Percentiles rank a stretch among this genome's conserved stretches.
phyloP scores from a whole-genome alignment of 345 rosid genomes.

The Populus tremula region DNA sequence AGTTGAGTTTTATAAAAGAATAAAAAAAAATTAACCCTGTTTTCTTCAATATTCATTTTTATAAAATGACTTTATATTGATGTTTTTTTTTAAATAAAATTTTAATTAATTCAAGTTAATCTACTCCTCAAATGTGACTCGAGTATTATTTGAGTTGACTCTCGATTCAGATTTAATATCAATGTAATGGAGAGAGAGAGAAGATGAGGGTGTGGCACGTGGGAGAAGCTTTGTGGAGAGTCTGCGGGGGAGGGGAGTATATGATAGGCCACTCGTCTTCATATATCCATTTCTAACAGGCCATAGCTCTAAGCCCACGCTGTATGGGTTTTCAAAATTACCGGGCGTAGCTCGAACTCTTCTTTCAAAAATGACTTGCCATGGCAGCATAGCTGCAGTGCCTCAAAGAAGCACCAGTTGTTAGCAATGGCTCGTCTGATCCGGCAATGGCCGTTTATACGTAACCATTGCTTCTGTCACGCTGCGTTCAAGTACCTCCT shows the following conservation, averaged over 20 bases:
- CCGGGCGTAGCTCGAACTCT: not conserved
- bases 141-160: no score
- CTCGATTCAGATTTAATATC: no score
- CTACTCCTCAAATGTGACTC: no score
- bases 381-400: not conserved
- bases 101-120: no score
- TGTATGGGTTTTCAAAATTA: not conserved
- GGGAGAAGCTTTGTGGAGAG: no score
- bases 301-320: not conserved
- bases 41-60: no score
- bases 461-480: constrained; percentile 12
- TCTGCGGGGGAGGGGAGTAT: not conserved
- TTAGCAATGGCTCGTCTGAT: constrained; percentile 44
- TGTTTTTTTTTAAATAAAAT: no score
- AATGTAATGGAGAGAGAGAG: no score
- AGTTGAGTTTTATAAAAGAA: no score
- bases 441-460: constrained; percentile 41
- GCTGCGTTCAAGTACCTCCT: constrained; percentile 8
- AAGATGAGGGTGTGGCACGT: no score
- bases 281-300: not conserved
- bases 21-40: no score
- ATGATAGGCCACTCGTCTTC: not conserved
- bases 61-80: no score
- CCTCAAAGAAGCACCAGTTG: not conserved
- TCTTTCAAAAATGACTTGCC: not conserved